Base-by-base conservation (phyloP, 805 yeast species). In the Debaryomyces tyrocola region DNA sequence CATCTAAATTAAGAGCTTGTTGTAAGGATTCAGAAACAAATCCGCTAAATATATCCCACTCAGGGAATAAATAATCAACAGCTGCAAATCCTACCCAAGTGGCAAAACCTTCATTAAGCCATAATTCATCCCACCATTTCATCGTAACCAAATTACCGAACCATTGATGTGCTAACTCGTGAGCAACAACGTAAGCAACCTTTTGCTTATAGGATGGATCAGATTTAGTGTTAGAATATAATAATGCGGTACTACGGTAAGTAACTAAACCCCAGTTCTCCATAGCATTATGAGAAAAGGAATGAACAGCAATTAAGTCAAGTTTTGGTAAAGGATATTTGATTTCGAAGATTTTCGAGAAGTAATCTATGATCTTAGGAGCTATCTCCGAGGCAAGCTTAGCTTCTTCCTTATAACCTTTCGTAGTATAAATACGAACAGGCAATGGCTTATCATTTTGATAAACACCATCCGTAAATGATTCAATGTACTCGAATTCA, bases 41-140 rank as follows among this genome's bases (percentile, higher is more conserved):
- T 6, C 69, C 74, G 20, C 77, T 78, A 69, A 86, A 85, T 15
- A 84, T 84, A 57, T 86, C 83, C 95, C 96, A 88, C 50, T 84
- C 88, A 10, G 95, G 95, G 63, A 79, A 82, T 56, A 87, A 75
- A 52, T 77, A 65, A 59, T 85, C 84, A 44, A 84, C 84, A 14
- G 90, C 84, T 44, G 77, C 69, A 76, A 79, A 85, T 3, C 90
- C 87, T 60, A 85, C 86, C 84, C 88, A 88, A 21, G 96, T 88
- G 14, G 96, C 96, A 68, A 88, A 88, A 11, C 95, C 94, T 68
- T 88, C 96, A 60, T 88, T 88, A 50, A 88, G 78, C 96, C 96
- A 88, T 54, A 88, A 74, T 57, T 87, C 94, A 57, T 88, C 89
- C 96, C 96, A 88, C 94, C 95, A 89, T 58, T 85, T 83, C 96